Conservation (phyloP, 2,329 filamentous ascomycete species). For the Xylariaceae sp. region DNA sequence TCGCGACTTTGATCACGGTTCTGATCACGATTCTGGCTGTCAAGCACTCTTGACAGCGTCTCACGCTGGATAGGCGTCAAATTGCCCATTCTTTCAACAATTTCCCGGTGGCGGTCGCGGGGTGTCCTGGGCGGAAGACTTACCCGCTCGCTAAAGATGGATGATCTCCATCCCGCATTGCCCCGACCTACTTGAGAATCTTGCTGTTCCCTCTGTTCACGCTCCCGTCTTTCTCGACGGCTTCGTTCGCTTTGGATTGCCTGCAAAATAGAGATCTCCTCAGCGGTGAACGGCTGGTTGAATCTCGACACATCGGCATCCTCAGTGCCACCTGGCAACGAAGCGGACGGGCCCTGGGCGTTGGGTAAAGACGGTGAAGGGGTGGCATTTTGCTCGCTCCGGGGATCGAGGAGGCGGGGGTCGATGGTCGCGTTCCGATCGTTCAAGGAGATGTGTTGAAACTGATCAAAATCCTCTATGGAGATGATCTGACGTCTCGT, state of each 20-base stretch:
- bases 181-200: conserved; percentile 23
- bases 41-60: conserved; percentile 31
- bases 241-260: conserved; percentile 51
- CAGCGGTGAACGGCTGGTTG: conserved; percentile 47
- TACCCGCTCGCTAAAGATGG: conserved; percentile 32
- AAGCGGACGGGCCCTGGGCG: conserved; percentile 31
- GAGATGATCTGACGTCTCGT: conserved; percentile 63
- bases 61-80: conserved; percentile 30
- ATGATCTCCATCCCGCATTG: conserved; percentile 27
- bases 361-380: conserved; percentile 31
- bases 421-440: conserved; percentile 52
- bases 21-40: conserved; percentile 30
- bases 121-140: conserved; percentile 25
- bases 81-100: conserved; percentile 17
- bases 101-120: conserved; percentile 18
- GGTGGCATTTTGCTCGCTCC: conserved; percentile 38
- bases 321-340: conserved; percentile 29
- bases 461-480: conserved; percentile 54
- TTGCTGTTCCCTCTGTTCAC: conserved; percentile 31
- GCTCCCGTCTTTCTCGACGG: conserved; percentile 38
- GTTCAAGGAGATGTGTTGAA: conserved; percentile 52
- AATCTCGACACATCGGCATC: conserved; percentile 39
- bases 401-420: conserved; percentile 45
- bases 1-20: conserved; percentile 21
- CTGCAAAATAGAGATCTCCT: conserved; percentile 53